phyloP scores from a whole-genome alignment of 2,329 filamentous ascomycete genomes.

The Botrytis medusae region DNA sequence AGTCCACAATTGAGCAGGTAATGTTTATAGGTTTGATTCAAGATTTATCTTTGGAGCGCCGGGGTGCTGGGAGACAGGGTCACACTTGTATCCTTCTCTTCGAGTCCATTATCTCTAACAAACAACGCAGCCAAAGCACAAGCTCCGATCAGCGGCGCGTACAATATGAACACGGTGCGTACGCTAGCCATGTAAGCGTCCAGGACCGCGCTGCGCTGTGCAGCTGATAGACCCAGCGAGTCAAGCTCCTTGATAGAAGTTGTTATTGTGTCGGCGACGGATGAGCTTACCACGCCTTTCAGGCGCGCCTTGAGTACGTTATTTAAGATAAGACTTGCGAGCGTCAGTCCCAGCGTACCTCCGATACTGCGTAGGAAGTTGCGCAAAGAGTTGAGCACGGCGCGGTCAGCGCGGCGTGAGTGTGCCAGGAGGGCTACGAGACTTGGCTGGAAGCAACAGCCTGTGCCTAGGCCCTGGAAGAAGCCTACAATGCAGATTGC shows the following conservation, averaged over 20 bases:
- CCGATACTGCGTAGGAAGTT: conserved; percentile 37
- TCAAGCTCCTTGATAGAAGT: conserved; percentile 15
- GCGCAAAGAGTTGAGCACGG: conserved; percentile 37
- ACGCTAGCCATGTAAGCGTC: conserved; percentile 35
- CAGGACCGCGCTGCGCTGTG: conserved; percentile 21
- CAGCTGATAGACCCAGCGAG: not conserved
- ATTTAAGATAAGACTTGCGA: conserved; percentile 21
- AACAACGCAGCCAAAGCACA: conserved; percentile 1
- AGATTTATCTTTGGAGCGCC: not conserved
- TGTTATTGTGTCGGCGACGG: not conserved
- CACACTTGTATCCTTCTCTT: conserved; percentile 11
- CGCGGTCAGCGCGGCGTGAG: conserved; percentile 32
- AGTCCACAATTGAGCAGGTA: no score
- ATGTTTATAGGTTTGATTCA: not conserved
- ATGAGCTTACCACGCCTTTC: not conserved
- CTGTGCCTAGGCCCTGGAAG: conserved; percentile 12
- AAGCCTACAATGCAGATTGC: not conserved
- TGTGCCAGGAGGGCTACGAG: conserved; percentile 38
- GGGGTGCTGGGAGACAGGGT: not conserved
- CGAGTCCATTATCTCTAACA: conserved; percentile 12
- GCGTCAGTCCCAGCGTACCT: conserved; percentile 30
- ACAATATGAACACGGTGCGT: conserved; percentile 32
- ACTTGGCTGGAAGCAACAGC: conserved; percentile 18
- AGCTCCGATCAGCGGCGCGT: conserved; percentile 17
- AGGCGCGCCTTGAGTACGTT: conserved; percentile 15